Evolutionary conservation across 495 filamentous ascomycete species (phyloP).

Genomic region (Aspergillus cristatus): DNA sequence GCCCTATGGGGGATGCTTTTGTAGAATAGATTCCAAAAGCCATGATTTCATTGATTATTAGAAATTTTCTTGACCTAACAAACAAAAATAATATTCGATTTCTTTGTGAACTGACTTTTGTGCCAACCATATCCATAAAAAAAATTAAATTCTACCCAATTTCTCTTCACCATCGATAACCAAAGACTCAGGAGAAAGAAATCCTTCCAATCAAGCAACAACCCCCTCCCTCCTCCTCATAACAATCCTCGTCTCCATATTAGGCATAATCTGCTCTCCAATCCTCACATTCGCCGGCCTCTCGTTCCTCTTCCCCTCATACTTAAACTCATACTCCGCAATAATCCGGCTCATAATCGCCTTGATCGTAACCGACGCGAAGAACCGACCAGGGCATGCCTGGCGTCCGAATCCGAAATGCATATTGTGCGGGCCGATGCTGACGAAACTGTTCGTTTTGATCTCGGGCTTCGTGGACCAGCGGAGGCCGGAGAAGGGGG

Average conservation of each 20-base stretch:
- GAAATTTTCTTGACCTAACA: too few species aligned
- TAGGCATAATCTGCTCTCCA: slow-evolving; percentile 27
- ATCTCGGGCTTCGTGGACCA: slow-evolving; percentile 9
- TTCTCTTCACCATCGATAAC: neutral
- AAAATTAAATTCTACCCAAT: too few species aligned
- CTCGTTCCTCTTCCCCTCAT: slow-evolving; percentile 9
- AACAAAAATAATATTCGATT: too few species aligned
- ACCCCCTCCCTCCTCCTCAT: slow-evolving; percentile 14
- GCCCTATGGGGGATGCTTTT: too few species aligned
- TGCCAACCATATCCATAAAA: too few species aligned
- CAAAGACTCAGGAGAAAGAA: neutral
- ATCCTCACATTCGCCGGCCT: slow-evolving; percentile 19
- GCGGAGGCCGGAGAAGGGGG: slow-evolving; percentile 26
- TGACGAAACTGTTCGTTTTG: slow-evolving; percentile 14
- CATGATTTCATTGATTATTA: too few species aligned
- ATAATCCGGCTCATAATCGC: slow-evolving; percentile 44
- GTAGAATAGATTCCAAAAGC: too few species aligned
- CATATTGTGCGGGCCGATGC: slow-evolving; percentile 15
- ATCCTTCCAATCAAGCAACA: neutral
- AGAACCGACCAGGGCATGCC: slow-evolving; percentile 49
- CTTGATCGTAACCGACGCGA: slow-evolving; percentile 46
- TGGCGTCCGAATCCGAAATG: slow-evolving; percentile 27
- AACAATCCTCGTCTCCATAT: slow-evolving; percentile 14
- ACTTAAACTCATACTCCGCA: slow-evolving; percentile 44
- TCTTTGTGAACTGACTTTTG: too few species aligned